phyloP scores from a whole-genome alignment of 2,329 filamentous ascomycete species.

The Exophiala phaeomuriformis region DNA sequence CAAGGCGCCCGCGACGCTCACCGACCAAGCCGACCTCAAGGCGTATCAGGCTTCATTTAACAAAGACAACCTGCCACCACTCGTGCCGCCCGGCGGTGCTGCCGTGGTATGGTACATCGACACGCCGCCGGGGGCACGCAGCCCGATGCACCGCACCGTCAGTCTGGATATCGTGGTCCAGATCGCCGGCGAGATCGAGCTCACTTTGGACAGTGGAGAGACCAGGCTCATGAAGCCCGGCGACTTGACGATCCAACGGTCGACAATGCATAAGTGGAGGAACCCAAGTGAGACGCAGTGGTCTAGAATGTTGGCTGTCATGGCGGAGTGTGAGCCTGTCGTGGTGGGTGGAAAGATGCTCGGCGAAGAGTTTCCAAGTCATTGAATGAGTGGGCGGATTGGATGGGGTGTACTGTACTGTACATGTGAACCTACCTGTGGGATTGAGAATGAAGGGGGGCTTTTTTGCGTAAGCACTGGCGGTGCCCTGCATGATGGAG shows the following conservation, averaged over 20 bases:
- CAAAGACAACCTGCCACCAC: constrained; percentile 13
- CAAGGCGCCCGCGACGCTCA: constrained; percentile 9
- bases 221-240: constrained; percentile 41
- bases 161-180: constrained; percentile 50
- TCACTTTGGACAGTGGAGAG: constrained; percentile 47
- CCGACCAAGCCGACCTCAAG: constrained; percentile 10
- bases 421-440: too few species aligned
- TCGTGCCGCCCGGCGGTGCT: constrained; percentile 19
- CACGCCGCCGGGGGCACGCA: constrained; percentile 38
- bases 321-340: constrained; percentile 15
- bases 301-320: constrained; percentile 20
- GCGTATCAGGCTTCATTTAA: constrained; percentile 6
- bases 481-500: too few species aligned
- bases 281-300: constrained; percentile 29
- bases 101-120: constrained; percentile 34
- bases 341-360: constrained; percentile 9
- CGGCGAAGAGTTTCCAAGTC: constrained; percentile 12
- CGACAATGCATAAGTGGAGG: constrained; percentile 35
- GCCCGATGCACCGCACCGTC: constrained; percentile 48
- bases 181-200: constrained; percentile 47
- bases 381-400: too few species aligned
- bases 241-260: constrained; percentile 49
- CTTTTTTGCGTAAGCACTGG: too few species aligned
- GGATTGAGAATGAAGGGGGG: too few species aligned
- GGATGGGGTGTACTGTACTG: too few species aligned